Conservation (phyloP, 306 rosid genomes). For the barrel medic (Medicago truncatula) region MtrunA17r5.0-ANR NC_053045.1:52242501-52243000, state of each 20-base stretch:
- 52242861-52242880: constrained; percentile 45
- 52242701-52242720: constrained; percentile 45
- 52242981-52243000: constrained; percentile 45
- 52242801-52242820: constrained; percentile 42
- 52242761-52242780: constrained; percentile 51
- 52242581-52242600: constrained; percentile 44
- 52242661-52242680: constrained; percentile 9
- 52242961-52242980: constrained; percentile 42
- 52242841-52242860: constrained; percentile 37
- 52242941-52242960: constrained; percentile 31
- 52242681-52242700: constrained; percentile 38
- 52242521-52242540: constrained; percentile 33
- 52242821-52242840: constrained; percentile 43
- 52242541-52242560: constrained; percentile 45
- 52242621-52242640: constrained; percentile 43
- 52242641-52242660: constrained; percentile 49
- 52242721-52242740: constrained; percentile 38
- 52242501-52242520: constrained; percentile 45
- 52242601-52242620: constrained; percentile 41
- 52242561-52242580: constrained; percentile 42
- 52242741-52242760: constrained; percentile 37
- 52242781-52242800: constrained; percentile 41
- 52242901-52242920: constrained; percentile 41
- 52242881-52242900: constrained; percentile 39
- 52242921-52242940: constrained; percentile 48